Conservation (phyloP, 176 grass and related monocot species). For the Guadua angustifolia region DNA sequence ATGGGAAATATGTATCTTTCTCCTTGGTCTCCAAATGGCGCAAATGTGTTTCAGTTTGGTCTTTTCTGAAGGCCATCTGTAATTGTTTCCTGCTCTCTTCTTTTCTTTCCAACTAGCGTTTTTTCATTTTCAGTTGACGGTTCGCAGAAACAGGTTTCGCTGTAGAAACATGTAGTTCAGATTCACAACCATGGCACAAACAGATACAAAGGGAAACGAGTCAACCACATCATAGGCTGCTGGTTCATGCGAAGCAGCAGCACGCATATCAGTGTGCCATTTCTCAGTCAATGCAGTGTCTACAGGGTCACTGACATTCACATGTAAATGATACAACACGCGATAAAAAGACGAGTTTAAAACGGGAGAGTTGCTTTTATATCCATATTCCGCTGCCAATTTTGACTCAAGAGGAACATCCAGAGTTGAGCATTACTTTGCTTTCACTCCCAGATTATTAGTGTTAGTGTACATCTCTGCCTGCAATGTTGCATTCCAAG, state of each 20-base stretch:
- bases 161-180: neutral
- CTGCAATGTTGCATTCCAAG: neutral
- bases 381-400: neutral
- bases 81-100: neutral
- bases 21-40: slow-evolving; percentile 56
- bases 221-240: neutral
- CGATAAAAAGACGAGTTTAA: neutral
- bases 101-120: neutral
- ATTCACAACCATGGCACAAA: neutral
- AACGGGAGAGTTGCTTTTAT: neutral
- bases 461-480: neutral
- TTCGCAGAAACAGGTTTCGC: neutral
- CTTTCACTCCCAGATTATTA: slow-evolving; percentile 8
- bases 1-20: slow-evolving; percentile 33
- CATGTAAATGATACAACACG: neutral
- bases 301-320: slow-evolving; percentile 10
- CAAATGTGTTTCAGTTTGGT: slow-evolving; percentile 7
- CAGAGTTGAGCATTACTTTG: neutral
- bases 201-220: neutral
- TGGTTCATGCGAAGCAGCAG: neutral
- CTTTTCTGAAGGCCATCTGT: neutral
- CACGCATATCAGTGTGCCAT: neutral
- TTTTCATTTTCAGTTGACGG: neutral
- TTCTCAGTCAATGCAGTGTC: neutral
- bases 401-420: slow-evolving; percentile 2